Conservation (phyloP, 495 filamentous ascomycete species). For the Penicillium chermesinum region DNA sequence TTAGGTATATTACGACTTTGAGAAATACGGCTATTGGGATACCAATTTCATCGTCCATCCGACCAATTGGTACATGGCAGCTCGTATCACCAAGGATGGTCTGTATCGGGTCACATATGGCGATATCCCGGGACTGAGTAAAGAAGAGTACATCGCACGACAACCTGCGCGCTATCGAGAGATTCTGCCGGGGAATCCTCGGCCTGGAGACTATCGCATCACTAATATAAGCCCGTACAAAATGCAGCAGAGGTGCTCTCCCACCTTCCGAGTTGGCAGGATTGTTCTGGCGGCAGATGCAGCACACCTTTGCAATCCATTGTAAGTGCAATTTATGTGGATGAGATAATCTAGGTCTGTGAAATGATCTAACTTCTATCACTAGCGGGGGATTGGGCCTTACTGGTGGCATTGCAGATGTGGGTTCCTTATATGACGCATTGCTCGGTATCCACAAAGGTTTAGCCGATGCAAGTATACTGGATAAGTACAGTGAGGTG, state of each 20-base stretch:
- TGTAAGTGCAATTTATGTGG: slow-evolving; percentile 24
- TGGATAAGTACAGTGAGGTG: slow-evolving; percentile 53
- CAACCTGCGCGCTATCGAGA: slow-evolving; percentile 50
- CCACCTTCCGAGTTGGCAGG: slow-evolving; percentile 50
- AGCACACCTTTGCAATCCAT: slow-evolving; percentile 42
- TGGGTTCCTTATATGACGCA: slow-evolving; percentile 54
- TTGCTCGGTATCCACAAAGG: slow-evolving; percentile 52
- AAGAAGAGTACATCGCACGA: slow-evolving; percentile 48
- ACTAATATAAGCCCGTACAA: slow-evolving; percentile 53
- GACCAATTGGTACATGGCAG: slow-evolving; percentile 57
- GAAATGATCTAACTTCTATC: neutral
- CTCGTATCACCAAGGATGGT: slow-evolving; percentile 51
- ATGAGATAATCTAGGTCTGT: neutral
- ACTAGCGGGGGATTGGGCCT: slow-evolving; percentile 52
- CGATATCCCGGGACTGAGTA: slow-evolving; percentile 45
- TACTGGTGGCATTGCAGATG: slow-evolving; percentile 57
- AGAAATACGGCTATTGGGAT: slow-evolving; percentile 50
- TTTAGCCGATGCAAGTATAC: slow-evolving; percentile 49
- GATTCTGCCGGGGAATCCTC: slow-evolving; percentile 55
- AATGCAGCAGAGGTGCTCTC: slow-evolving; percentile 57
- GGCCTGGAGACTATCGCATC: slow-evolving; percentile 52
- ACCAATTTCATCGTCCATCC: slow-evolving; percentile 57
- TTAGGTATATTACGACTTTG: slow-evolving; percentile 54
- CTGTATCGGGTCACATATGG: slow-evolving; percentile 59
- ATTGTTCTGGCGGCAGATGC: slow-evolving; percentile 58